Evolutionary conservation across 2,329 filamentous ascomycete species (phyloP), one percentile per base, ranked within the genome.

Genomic region (Fusarium subtropicale): DNA sequence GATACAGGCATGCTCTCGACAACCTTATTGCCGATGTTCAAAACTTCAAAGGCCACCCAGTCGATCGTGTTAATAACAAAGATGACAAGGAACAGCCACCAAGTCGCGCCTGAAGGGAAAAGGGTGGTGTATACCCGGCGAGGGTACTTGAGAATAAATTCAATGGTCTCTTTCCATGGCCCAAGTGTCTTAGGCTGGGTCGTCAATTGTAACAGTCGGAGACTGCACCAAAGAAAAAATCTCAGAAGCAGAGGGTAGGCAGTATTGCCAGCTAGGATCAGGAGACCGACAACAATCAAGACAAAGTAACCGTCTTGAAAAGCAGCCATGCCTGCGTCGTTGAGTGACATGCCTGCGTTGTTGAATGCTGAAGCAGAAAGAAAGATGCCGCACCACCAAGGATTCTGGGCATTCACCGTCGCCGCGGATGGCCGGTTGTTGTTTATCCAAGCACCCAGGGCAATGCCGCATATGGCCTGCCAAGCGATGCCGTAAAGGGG

Each of bases 341-440:
- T 79, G 36, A 91, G 80, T 22, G 86, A 87, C 88, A 92, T 90
- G 41, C 90, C 89, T n/a, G 85, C 88, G 69, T 91, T 92, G 78
- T 91, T 91, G 77, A 92, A 92, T 0, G 89, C 90, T 20, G 88
- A 90, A 7, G 88, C 85, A 3, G 87, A 87, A 64, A 90, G 89
- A 79, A 92, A 92, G 45, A 88, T 84, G 41, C 90, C 90, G 4
- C 88, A 81, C 89, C 90, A 92, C 87, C 87, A 91, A 34, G 90
- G 86, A 60, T 88, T 87, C 56, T 90, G 82, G 15, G 85, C 87
- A 74, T 91, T 90, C 7, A 75, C 77, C 3, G 78, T 74, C 1
- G 88, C 82, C 6, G 82, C 79, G 11, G 79, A 78, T 1, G 86
- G 79, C 44, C 83, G 82, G 65, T 89, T 83, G 60, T 80, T 76